Evolutionary conservation across 192 early-diverging fungal species (phyloP).

Genomic region (Diversispora epigaea): DNA sequence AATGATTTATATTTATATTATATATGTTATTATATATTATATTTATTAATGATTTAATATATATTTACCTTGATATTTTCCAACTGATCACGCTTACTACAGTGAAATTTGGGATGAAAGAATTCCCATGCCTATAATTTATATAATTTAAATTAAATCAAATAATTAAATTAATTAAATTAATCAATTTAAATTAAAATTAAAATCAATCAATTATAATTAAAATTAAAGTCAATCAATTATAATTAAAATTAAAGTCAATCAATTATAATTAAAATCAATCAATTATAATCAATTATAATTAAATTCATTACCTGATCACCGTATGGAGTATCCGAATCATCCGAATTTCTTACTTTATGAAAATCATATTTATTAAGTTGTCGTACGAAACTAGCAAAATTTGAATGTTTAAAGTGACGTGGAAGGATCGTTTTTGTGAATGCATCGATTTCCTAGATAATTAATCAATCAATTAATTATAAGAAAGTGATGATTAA

Average conservation of each 20-base stretch:
- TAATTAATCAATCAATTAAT: background rate
- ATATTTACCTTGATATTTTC: slow-evolving; percentile 53
- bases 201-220: no score
- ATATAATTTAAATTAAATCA: background rate
- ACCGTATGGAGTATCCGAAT: slow-evolving; percentile 47
- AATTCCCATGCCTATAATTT: slow-evolving; percentile 61
- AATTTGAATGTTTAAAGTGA: slow-evolving; percentile 74
- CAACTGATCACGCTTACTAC: slow-evolving; percentile 54
- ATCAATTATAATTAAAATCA: no score
- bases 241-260: no score
- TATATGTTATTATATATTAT: background rate
- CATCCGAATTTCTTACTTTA: slow-evolving; percentile 63
- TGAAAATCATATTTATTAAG: slow-evolving; percentile 83
- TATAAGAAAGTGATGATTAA: background rate
- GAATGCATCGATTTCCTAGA: slow-evolving; percentile 67
- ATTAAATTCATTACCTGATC: slow-evolving; percentile 61
- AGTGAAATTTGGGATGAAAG: slow-evolving; percentile 65
- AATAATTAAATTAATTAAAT: background rate
- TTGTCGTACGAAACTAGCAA: slow-evolving; percentile 69
- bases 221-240: no score
- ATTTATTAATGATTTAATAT: background rate
- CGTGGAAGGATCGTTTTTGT: slow-evolving; percentile 61
- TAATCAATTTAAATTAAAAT: no score
- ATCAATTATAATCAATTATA: no score
- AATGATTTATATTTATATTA: background rate